Evolutionary conservation across 148 eudicot species (phyloP).

Genomic region (Fagopyrum homotropicum): DNA sequence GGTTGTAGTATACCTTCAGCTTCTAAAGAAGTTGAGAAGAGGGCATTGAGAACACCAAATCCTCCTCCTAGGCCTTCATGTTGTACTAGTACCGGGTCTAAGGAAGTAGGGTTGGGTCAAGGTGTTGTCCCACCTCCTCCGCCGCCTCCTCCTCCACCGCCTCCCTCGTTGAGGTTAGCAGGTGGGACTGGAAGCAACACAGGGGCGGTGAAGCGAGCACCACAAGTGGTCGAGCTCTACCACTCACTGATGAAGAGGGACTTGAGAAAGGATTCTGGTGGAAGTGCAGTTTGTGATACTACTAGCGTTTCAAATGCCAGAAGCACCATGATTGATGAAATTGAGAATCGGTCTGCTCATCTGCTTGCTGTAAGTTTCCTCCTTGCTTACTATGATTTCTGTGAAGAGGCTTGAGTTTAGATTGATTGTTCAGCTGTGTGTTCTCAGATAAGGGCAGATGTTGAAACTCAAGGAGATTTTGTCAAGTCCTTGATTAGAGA

Average conservation of each 20-base stretch:
- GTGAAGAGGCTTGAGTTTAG: background rate
- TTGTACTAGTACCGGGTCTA: slow-evolving; percentile 17
- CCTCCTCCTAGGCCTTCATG: slow-evolving; percentile 83
- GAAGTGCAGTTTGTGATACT: slow-evolving; percentile 38
- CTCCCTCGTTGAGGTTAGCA: slow-evolving; percentile 65
- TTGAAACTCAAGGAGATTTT: slow-evolving; percentile 88
- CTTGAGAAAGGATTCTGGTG: slow-evolving; percentile 51
- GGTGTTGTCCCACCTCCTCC: slow-evolving; percentile 42
- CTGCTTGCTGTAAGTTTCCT: slow-evolving; percentile 68
- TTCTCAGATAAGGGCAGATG: slow-evolving; percentile 71
- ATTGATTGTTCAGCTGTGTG: background rate
- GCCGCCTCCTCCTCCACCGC: slow-evolving; percentile 61
- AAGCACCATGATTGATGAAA: slow-evolving; percentile 82
- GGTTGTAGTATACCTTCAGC: slow-evolving; percentile 11
- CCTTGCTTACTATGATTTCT: background rate
- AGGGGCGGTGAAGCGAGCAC: slow-evolving; percentile 63
- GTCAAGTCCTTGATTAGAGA: slow-evolving; percentile 64
- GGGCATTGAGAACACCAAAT: slow-evolving; percentile 65
- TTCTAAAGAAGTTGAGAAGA: slow-evolving; percentile 44
- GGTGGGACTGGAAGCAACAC: slow-evolving; percentile 23
- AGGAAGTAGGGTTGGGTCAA: slow-evolving; percentile 25
- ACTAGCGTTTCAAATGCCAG: slow-evolving; percentile 56
- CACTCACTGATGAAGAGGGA: slow-evolving; percentile 91
- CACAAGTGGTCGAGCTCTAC: slow-evolving; percentile 85
- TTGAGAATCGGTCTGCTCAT: slow-evolving; percentile 76